phyloP scores from a whole-genome alignment of 2,329 filamentous ascomycete genomes.

The Hypoxylon sp. region DNA sequence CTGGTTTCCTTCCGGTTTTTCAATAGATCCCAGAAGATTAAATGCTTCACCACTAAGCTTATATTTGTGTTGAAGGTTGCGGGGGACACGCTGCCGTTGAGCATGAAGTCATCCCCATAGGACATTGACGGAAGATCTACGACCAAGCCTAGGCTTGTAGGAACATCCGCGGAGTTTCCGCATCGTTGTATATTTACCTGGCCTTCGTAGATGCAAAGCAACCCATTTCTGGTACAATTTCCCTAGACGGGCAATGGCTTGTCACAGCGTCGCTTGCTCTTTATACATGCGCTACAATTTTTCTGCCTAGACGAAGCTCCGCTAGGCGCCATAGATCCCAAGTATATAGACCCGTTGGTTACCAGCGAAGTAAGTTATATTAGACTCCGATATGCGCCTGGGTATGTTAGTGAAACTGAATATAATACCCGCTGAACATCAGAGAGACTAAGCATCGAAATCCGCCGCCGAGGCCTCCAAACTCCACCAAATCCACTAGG shows the following conservation, averaged over 20 bases:
- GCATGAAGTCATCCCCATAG: constrained; percentile 18
- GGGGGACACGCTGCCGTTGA: constrained; percentile 15
- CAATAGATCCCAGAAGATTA: constrained; percentile 53
- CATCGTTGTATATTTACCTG: constrained; percentile 15
- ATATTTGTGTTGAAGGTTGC: constrained; percentile 16
- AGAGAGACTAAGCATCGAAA: constrained; percentile 16
- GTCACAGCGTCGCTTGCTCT: constrained; percentile 62
- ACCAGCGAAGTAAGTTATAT: too few relatives aligned
- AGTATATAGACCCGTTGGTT: too few relatives aligned
- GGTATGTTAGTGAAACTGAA: neutral
- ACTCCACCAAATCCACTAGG: constrained; percentile 27
- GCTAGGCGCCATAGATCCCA: constrained; percentile 29
- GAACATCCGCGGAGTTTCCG: constrained; percentile 48
- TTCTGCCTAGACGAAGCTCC: constrained; percentile 59
- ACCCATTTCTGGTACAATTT: constrained; percentile 58
- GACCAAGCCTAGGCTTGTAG: constrained; percentile 48
- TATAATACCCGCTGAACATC: neutral
- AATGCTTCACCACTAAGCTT: too few relatives aligned
- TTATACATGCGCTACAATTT: constrained; percentile 63
- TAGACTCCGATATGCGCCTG: neutral
- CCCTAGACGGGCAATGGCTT: constrained; percentile 59
- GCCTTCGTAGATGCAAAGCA: constrained; percentile 56
- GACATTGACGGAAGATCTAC: constrained; percentile 53
- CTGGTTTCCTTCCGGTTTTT: constrained; percentile 43
- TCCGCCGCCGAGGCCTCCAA: constrained; percentile 31